Conservation (phyloP, 495 filamentous ascomycete species). For the Copromyces sp. region DNA sequence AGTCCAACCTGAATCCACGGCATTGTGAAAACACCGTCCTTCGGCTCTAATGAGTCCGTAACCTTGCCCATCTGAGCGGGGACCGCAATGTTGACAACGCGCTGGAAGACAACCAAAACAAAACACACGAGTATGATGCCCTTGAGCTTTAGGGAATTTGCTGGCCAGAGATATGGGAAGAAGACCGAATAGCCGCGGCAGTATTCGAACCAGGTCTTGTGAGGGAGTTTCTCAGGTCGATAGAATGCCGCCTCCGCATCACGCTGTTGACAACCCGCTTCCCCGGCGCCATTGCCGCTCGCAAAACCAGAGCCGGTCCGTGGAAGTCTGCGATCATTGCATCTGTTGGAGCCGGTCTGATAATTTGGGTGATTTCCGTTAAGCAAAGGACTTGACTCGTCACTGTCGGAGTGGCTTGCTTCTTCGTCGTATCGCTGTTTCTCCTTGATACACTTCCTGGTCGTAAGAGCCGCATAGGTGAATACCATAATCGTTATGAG, state of each 20-base stretch:
- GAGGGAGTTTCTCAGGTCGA: conserved; percentile 36
- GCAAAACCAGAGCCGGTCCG: conserved; percentile 15
- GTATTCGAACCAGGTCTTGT: conserved; percentile 56
- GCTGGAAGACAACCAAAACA: conserved; percentile 61
- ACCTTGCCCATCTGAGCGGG: conserved; percentile 67
- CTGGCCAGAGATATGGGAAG: conserved; percentile 91
- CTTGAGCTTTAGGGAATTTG: conserved; percentile 61
- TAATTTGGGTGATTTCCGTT: conserved; percentile 22
- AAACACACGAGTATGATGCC: conserved; percentile 72
- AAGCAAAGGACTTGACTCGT: conserved; percentile 43
- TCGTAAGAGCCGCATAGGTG: conserved; percentile 29
- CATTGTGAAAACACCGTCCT: conserved; percentile 3
- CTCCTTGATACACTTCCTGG: conserved; percentile 22
- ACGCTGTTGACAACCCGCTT: conserved; percentile 23
- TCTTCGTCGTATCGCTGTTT: conserved; percentile 30
- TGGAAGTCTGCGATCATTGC: conserved; percentile 1
- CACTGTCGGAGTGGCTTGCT: conserved; percentile 32
- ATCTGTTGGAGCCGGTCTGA: conserved; percentile 22
- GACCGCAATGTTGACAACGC: conserved; percentile 70
- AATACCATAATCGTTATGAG: conserved; percentile 25
- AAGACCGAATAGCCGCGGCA: conserved; percentile 77
- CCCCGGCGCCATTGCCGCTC: conserved; percentile 15
- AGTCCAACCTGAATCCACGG: conserved; percentile 50
- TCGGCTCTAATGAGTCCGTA: conserved; percentile 49
- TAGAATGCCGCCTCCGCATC: conserved; percentile 43